Conservation (phyloP, 176 grass and related monocot species). For the Stipa capillata region DNA sequence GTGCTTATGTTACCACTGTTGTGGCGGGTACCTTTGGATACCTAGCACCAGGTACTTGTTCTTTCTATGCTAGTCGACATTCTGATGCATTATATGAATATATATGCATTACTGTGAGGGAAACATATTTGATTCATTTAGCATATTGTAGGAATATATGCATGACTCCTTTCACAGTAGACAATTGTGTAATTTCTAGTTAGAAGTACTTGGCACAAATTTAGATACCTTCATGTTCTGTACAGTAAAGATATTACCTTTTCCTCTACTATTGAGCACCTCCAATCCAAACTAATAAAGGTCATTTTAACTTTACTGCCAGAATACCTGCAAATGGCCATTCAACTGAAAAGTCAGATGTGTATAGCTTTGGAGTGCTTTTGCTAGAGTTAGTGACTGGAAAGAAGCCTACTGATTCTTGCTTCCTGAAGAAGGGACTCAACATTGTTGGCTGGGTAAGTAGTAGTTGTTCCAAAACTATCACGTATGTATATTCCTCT, state of each 20-base stretch:
- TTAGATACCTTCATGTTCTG: neutral
- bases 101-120: neutral
- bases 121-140: neutral
- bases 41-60: conserved; percentile 64
- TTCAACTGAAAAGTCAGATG: conserved; percentile 82
- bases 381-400: conserved; percentile 83
- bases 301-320: neutral
- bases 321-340: conserved; percentile 92
- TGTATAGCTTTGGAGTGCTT: conserved; percentile 91
- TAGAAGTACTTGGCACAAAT: neutral
- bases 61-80: no score
- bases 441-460: conserved; percentile 97
- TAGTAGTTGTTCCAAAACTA: neutral
- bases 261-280: no score
- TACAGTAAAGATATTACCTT: no score
- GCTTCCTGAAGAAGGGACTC: conserved; percentile 79
- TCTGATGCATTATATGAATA: no score
- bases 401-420: conserved; percentile 75
- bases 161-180: neutral
- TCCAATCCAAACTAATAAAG: neutral
- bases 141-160: neutral
- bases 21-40: conserved; percentile 93
- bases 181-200: neutral
- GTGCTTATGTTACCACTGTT: conserved; percentile 68
- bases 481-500: no score